Evolutionary conservation across 2,329 filamentous ascomycete genomes (phyloP), one percentile per base, ranked within the genome.

Genomic region (Aspergillus ibericus): DNA sequence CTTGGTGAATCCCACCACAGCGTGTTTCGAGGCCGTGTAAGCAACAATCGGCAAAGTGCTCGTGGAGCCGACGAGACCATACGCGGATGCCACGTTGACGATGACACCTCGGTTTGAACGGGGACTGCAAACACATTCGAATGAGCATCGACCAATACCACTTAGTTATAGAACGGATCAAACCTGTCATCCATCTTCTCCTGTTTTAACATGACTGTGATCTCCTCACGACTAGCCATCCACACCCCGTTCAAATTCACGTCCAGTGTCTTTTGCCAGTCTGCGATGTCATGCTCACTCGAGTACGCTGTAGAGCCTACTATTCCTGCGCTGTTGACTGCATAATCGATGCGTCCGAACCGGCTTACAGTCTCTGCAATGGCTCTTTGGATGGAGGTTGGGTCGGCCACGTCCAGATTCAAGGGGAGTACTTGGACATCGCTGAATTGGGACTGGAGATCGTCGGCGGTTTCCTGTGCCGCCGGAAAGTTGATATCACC

Each of bases 1-100:
- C 66, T 77, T 81, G 8, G 82, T 85, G 47, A 69, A 54, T 46
- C 68, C 65, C 12, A 64, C 66, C 40, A 68, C 59, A 4, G 25
- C 67, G 20, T 87, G 72, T 58, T 71, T 71, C 34, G 69, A 65
- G 1, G 67, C 66, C 1, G 67, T 62, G 48, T 70, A 63, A 53
- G 72, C 32, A 18, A 52, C 40, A 1, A 35, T 16, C 3, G 55
- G 50, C 3, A 48, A 34, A 12, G 36, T 20, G n/a, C 22, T 10
- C n/a, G 50, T 32, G 1, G 50, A 9, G 2, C 40, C 50, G 1
- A 53, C 44, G 5, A 57, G n/a, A 9, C 59, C 59, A 4, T 48
- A 55, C 2, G 48, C 50, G 1, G 59, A 60, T 22, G 59, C 55
- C 1, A 60, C 29, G 18, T 60, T 60, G 32, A 60, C 50, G 34